Evolutionary conservation across 1,139 yeast genomes (phyloP), one percentile per base, ranked within the genome.

Genomic region (Candida gigantensis): DNA sequence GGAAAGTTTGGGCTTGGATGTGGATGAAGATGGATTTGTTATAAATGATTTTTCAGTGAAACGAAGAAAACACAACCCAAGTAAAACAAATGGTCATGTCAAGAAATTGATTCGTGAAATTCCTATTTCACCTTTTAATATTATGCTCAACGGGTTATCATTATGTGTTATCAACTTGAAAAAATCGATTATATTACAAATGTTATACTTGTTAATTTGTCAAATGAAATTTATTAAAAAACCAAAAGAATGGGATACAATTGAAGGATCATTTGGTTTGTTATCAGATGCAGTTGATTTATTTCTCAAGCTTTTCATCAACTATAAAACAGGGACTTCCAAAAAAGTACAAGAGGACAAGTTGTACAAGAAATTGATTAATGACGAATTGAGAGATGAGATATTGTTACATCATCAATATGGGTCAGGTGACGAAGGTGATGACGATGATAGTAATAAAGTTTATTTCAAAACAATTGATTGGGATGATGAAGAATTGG

Each of bases 401-500:
- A 60, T 71, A 4, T 52, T 70, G 34, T 55, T 52, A 21, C 72
- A 65, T 32, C 65, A 60, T 15, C 54, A 55, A 24, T 52, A 54
- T 18, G 47, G 53, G 10, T 60, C 57, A 14, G 65, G 60, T n/a
- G 68, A 65, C 3, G 65, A 62, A 15, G 71, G 62, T 15, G 60
- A 57, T 9, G 52, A 47, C 7, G 52, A 49, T 28, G 52, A 47
- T 10, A 24, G 6, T 27, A 47, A 43, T 6, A 39, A 42, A 11
- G 47, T 44, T 10, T 47, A 49, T 19, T 53, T 55, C 25, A 41
- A 46, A 28, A 66, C 57, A 14, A 68, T 70, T 11, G 77, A 71
- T 47, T 71, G 77, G 77, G 77, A 72, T 42, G 74, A 71, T 45
- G 76, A 71, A 45, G 68, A 68, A 23, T 60, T 71, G 70, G 75